phyloP scores from a whole-genome alignment of 2,329 filamentous ascomycete genomes.

The Colletotrichum cereale region DNA sequence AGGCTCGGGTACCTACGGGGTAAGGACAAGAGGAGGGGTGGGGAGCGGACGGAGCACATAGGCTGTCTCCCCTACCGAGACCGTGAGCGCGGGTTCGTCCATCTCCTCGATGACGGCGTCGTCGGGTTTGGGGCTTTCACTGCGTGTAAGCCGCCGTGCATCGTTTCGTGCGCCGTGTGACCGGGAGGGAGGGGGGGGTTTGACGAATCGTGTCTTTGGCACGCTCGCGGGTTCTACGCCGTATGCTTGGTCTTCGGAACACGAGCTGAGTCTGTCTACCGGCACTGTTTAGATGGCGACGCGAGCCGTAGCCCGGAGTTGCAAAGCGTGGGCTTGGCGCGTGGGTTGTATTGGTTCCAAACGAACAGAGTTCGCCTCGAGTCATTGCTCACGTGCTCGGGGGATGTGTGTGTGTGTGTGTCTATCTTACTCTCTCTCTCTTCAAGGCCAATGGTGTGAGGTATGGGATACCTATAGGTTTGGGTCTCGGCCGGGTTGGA shows the following conservation, averaged over 20 bases:
- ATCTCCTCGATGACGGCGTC: background rate
- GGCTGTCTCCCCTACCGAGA: background rate
- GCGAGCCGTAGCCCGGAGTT: background rate
- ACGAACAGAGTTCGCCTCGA: too few species aligned
- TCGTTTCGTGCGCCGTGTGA: background rate
- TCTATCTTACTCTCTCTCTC: background rate
- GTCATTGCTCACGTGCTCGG: background rate
- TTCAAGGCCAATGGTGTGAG: background rate
- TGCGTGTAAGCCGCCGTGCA: constrained; percentile 10
- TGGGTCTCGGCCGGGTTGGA: constrained; percentile 1
- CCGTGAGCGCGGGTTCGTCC: background rate
- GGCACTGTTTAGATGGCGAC: background rate
- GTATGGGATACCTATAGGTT: background rate
- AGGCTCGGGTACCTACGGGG: background rate
- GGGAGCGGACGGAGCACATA: background rate
- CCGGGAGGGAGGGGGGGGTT: background rate
- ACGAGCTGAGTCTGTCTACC: background rate
- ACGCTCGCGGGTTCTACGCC: background rate
- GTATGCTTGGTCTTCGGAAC: background rate
- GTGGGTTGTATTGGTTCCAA: background rate
- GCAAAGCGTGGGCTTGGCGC: background rate
- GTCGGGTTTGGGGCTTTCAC: background rate
- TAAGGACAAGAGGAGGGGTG: background rate
- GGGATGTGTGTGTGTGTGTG: background rate
- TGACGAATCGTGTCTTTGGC: background rate